Base-by-base conservation (phyloP, 306 rosid genomes). In the Astragalus glycyphyllos region DNA sequence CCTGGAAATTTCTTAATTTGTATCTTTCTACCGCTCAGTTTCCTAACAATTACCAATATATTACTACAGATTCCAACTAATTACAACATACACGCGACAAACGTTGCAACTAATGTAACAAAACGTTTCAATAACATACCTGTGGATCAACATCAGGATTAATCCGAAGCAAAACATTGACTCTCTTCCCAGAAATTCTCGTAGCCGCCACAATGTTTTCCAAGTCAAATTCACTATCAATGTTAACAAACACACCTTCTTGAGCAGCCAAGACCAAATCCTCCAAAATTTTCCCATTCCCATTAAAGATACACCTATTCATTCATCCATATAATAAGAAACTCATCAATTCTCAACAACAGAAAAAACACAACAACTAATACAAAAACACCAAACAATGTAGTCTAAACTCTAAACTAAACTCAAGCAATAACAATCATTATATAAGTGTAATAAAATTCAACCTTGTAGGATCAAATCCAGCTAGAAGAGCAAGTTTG, bases 131-230 rank as follows among this genome's bases (percentile, higher is more conserved):
- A 76, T 41, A 38, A 41, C 26, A 76, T 77, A 90, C 98, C 88
- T 94, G 98, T 6, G 96, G 97, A 62, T 94, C 96, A 4, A 94
- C 98, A 69, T 94, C 96, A 5, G 96, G 98, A 69, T 94, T 91
- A 75, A 94, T 89, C 69, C 96, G 86, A 72, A 94, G 96, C 11
- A 91, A 85, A 17, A 94, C 92, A 77, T 86, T 87, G 34, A 86
- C 92, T 77, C 79, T 87, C 86, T 86, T 89, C 40, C 90, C 86
- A 68, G 95, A 82, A 40, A 86, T 83, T 68, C 88, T 84, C 8
- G 97, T 91, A 61, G 97, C 96, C 4, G 85, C 85, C 8, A 86
- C 86, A 67, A 94, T 89, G 73, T 94, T 91, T 47, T 94, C 99
- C 82, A 94, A 74, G 80, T 94, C 99, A 72, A 94, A 89, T 46